phyloP scores from a whole-genome alignment of 805 yeast genomes.

The Spathaspora passalidarum region DNA sequence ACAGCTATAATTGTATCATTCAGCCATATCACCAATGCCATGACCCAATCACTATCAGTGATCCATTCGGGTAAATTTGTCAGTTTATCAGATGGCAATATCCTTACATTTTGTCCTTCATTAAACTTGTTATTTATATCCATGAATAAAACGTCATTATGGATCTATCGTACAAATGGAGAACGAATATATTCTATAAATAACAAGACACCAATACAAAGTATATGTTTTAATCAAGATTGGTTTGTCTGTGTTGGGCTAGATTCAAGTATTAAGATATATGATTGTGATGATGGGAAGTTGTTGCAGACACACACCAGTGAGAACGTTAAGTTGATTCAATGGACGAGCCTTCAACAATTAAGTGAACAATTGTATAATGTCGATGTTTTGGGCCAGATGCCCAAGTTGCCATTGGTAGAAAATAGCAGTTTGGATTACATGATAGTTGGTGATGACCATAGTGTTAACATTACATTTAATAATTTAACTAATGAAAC shows the following conservation, averaged over 20 bases:
- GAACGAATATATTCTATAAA: conserved; percentile 50
- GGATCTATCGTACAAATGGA: conserved; percentile 54
- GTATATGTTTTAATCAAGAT: conserved; percentile 29
- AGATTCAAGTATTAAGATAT: conserved; percentile 41
- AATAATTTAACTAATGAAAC: conserved; percentile 23
- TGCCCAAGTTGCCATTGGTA: conserved; percentile 33
- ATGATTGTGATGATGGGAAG: conserved; percentile 47
- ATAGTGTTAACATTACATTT: conserved; percentile 25
- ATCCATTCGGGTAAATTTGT: conserved; percentile 14
- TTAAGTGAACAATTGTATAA: conserved; percentile 18
- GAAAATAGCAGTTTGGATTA: conserved; percentile 13
- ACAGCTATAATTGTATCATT: no score
- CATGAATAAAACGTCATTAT: conserved; percentile 45
- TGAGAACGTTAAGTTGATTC: conserved; percentile 14
- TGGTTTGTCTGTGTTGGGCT: conserved; percentile 44
- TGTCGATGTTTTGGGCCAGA: conserved; percentile 23
- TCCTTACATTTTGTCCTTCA: conserved; percentile 49
- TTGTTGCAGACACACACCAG: conserved; percentile 24
- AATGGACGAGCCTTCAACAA: conserved; percentile 14
- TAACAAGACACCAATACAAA: conserved; percentile 28
- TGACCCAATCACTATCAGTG: no score
- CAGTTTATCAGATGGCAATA: conserved; percentile 31
- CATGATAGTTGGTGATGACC: conserved; percentile 24
- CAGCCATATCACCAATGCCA: no score
- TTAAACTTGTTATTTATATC: conserved; percentile 52